Evolutionary conservation across 805 yeast species (phyloP), one percentile per base, ranked within the genome.

Genomic region (Candida stauntonica): DNA sequence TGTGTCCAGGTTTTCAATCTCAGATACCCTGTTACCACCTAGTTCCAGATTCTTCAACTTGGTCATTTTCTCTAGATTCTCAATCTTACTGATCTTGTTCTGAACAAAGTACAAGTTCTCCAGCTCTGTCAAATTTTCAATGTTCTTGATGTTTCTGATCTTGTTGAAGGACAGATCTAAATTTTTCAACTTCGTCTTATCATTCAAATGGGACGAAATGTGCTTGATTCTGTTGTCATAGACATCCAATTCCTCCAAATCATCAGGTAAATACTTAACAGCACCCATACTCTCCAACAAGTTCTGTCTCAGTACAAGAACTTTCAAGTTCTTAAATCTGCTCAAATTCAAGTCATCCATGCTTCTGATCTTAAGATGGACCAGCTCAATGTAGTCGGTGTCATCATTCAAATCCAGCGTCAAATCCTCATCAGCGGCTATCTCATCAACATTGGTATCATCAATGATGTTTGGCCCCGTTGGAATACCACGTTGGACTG

Each of bases 211-310:
- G 32, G 79, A 77, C 5, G 89, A 79, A 36, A 93, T 86, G 56
- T 88, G 96, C 47, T 81, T 79, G 52, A 93, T 83, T 51, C 95
- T 68, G 62, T 93, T 93, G 62, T 93, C 99, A 58, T 93, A 93
- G 23, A 89, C 68, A 60, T 93, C 99, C 42, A 93, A 64, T 44
- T 87, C 93, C 47, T 76, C 84, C 50, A 93, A 51, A 2, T 70
- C 76, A 28, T 63, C 67, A 14, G 77, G 75, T 8, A 83, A 54
- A 11, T 64, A 65, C 41, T 88, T 88, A 15, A 91, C 64, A 8
- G 79, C 88, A 31, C 77, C 72, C 27, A 89, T 70, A n/a, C 82
- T 73, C 20, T 83, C 79, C 28, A 93, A 67, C 47, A 87, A 65
- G 60, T 93, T 93, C 54, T 88, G 95, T 56, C 99, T 75, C 42